Conservation (phyloP, 768 basidiomycete genomes). For the Amanita molliuscula region DNA sequence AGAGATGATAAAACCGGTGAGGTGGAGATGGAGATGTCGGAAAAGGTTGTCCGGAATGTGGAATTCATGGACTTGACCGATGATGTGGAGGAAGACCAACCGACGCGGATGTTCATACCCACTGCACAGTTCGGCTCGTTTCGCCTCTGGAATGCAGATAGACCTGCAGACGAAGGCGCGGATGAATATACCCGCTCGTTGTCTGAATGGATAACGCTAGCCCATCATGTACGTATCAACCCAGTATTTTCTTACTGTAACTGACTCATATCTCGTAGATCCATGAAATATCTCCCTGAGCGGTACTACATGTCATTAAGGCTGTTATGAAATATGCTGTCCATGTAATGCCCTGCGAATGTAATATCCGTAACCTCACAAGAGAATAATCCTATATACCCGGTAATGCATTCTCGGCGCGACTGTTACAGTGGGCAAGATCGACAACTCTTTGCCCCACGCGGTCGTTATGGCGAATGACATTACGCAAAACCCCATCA, state of each 20-base stretch:
- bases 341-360: no score
- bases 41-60: slow-evolving; percentile 17
- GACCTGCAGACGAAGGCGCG: slow-evolving; percentile 51
- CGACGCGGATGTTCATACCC: slow-evolving; percentile 30
- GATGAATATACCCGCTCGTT: slow-evolving; percentile 68
- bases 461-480: no score
- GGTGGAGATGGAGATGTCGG: slow-evolving; percentile 11
- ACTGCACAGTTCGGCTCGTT: slow-evolving; percentile 52
- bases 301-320: background rate
- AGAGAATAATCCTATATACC: no score
- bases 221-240: slow-evolving; percentile 42
- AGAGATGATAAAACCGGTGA: slow-evolving; percentile 14
- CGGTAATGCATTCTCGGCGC: background rate
- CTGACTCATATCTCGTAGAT: background rate
- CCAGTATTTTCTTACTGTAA: background rate
- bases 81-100: slow-evolving; percentile 9
- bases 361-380: no score
- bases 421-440: background rate
- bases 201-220: slow-evolving; percentile 60
- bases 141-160: slow-evolving; percentile 70
- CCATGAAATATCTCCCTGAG: background rate
- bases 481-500: background rate
- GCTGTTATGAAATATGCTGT: no score
- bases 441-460: background rate
- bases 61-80: slow-evolving; percentile 18